phyloP scores from a whole-genome alignment of 768 basidiomycete species.

The Tricholoma flavovirens region DNA sequence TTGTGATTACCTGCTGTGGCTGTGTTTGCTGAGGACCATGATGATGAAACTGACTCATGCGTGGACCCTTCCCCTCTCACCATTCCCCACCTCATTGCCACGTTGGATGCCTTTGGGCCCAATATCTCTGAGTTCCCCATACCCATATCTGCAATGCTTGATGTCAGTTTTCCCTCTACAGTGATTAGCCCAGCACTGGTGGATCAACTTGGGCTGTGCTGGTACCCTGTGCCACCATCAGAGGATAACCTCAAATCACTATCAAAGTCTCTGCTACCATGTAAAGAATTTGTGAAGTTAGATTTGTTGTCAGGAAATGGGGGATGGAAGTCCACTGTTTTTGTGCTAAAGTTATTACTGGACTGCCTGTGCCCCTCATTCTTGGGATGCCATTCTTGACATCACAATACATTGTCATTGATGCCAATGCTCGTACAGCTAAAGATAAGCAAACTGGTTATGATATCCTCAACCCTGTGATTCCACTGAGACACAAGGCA shows the following conservation, averaged over 20 bases:
- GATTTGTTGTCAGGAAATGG: conserved; percentile 9
- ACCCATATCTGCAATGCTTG: conserved; percentile 6
- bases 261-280: conserved; percentile 5
- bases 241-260: conserved; percentile 18
- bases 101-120: background rate
- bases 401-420: too few species aligned
- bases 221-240: conserved; percentile 9
- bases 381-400: too few species aligned
- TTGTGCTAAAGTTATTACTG: conserved; percentile 13
- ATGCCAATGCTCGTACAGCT: background rate
- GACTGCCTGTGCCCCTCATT: conserved; percentile 5
- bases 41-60: background rate
- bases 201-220: conserved; percentile 1
- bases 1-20: too few species aligned
- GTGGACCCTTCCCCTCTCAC: background rate
- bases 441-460: background rate
- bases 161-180: conserved; percentile 10
- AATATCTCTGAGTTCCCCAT: conserved; percentile 3
- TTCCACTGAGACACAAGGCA: background rate
- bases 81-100: background rate
- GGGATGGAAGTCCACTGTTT: conserved; percentile 13
- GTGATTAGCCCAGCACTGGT: conserved; percentile 11
- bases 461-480: conserved; percentile 1
- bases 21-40: too few species aligned
- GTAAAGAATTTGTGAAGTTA: conserved; percentile 17